These are phyloP conservation scores for Trichoderma koningiopsis DNA, from an alignment of 2,329 filamentous ascomycete species.

Conservation along the genomic window DNA sequence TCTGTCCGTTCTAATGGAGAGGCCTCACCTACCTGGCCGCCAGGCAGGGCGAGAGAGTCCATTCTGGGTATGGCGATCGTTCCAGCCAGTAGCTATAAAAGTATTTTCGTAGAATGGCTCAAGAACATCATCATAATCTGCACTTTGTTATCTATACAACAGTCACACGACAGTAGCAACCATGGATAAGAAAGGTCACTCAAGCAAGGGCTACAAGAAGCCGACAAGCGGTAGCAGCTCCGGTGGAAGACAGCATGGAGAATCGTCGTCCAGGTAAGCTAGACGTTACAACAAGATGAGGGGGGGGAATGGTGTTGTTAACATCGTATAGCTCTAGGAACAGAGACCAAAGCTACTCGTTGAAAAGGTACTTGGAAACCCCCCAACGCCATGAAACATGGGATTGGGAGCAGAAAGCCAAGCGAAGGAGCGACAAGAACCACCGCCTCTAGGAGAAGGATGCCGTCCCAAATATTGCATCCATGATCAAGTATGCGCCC, in stretches of 20 bases:
- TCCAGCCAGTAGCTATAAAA: not conserved
- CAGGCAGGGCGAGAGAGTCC: not conserved
- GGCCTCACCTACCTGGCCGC: not conserved
- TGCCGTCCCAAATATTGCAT: not conserved
- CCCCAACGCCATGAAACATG: conserved; percentile 3
- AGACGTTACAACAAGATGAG: too few relatives aligned
- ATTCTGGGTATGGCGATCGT: not conserved
- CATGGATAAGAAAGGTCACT: not conserved
- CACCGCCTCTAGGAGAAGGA: not conserved
- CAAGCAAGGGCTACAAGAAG: not conserved
- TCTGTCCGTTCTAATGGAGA: not conserved
- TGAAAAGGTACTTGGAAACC: not conserved
- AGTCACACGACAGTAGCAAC: not conserved
- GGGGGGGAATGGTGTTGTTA: not conserved
- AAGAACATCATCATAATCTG: not conserved
- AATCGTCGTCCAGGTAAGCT: not conserved
- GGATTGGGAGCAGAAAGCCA: conserved; percentile 14
- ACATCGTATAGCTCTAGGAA: not conserved
- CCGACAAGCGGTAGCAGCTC: not conserved
- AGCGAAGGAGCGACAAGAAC: not conserved
- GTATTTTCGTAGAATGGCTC: not conserved
- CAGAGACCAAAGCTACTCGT: not conserved
- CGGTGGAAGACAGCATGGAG: not conserved
- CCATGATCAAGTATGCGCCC: not conserved
- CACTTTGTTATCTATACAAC: not conserved